Base-by-base conservation (phyloP, 495 filamentous ascomycete species). In the Talaromyces nanjingensis region DNA sequence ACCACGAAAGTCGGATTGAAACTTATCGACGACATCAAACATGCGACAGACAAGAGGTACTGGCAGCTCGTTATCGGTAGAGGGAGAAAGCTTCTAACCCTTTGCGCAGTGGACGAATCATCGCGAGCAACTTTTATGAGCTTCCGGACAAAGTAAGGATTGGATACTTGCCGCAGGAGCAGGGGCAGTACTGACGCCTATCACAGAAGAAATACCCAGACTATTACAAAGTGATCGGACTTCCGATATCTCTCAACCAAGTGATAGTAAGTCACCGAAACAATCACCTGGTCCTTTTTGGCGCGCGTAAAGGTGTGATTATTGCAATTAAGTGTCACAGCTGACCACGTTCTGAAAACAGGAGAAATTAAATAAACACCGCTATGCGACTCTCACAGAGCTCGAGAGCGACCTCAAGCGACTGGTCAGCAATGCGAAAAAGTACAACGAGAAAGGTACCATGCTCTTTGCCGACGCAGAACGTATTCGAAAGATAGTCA, bases 331-430 rank as follows among this genome's bases (percentile, higher is more conserved):
- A 42, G 12, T 11, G 6, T 14, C 57, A 18, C 12, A 57, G 25
- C 58, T 65, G 20, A 63, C 29, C 22, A 57, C 25, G 31, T 47
- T 25, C 24, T 45, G 20, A 16, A 60, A 24, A 49, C 56, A 82
- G 74, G 80, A 71, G n/a, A 91, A 89, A 72, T 78, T 93, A 34
- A 75, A 83, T 25, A 77, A 80, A 22, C 74, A 82, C 42, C 82
- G 85, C 63, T 96, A 91, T 71, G 68, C 77, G 11, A 84, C 74
- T 37, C 73, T 92, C 47, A 81, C 87, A 24, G 74, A 79, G 29
- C 69, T 92, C 6, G 89, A 92, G 69, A 84, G 85, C 67, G 89
- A 89, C 67, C 81, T 91, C 67, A 91, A 91, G 75, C 87, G 88
- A 49, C 84, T 92, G 78, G 84, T 92, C 63, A 80, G 79, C 42